A percentile compares a stretch with the other conserved stretches of the same genome.
These are phyloP conservation scores for Hyphopichia homilentoma DNA, from an alignment of 805 yeast genomes.

Conservation along the genomic window DNA sequence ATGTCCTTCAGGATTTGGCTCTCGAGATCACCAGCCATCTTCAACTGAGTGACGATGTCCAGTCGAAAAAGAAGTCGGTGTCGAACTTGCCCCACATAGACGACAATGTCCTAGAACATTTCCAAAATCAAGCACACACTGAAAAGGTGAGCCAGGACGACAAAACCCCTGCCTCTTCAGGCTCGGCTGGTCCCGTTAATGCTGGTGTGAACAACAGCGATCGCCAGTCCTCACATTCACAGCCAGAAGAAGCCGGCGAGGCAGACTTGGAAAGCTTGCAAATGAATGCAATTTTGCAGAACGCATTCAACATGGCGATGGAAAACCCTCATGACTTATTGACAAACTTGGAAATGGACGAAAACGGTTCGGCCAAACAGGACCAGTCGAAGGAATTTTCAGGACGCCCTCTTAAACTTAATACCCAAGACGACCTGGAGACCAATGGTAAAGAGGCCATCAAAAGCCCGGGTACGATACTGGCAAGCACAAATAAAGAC, in stretches of 20 bases:
- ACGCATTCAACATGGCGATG: constrained; percentile 74
- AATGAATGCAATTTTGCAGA: constrained; percentile 70
- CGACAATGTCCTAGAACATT: constrained; percentile 33
- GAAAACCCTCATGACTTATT: constrained; percentile 52
- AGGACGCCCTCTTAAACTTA: too few relatives aligned
- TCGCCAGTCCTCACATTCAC: constrained; percentile 1
- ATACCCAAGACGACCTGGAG: too few relatives aligned
- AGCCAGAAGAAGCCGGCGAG: constrained; percentile 14
- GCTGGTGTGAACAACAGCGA: constrained; percentile 30
- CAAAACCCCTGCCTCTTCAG: constrained; percentile 47
- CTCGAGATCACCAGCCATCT: constrained; percentile 28
- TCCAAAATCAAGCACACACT: constrained; percentile 27
- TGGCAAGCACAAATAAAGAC: too few relatives aligned
- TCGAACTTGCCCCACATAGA: constrained; percentile 29
- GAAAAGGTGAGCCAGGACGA: constrained; percentile 3
- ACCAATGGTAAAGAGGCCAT: neutral
- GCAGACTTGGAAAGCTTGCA: constrained; percentile 52
- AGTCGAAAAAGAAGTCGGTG: constrained; percentile 6
- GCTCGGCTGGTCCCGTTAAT: constrained; percentile 53
- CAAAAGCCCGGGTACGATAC: neutral
- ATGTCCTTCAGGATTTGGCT: constrained; percentile 25
- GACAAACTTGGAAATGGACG: constrained; percentile 31
- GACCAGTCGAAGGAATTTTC: constrained; percentile 1
- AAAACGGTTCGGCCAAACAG: constrained; percentile 6
- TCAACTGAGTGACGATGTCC: constrained; percentile 16